phyloP scores from a whole-genome alignment of 495 filamentous ascomycete genomes.

The Entonaema liquescens region DNA sequence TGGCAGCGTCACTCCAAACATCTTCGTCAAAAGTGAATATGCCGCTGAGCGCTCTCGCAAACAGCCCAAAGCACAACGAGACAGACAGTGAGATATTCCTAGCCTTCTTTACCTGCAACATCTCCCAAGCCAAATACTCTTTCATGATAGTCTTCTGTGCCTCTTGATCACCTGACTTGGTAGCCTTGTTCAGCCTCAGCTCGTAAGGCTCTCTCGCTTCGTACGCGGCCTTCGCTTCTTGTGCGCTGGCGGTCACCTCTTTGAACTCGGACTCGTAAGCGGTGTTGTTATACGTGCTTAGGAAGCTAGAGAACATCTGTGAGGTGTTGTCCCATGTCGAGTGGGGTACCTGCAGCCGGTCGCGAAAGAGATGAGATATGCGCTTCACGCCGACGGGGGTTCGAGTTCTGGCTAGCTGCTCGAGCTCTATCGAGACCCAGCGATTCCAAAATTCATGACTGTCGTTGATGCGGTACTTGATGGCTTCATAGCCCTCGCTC shows the following conservation, averaged over 20 bases:
- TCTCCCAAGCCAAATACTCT: slow-evolving; percentile 88
- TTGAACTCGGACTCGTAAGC: slow-evolving; percentile 85
- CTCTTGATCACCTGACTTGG: slow-evolving; percentile 64
- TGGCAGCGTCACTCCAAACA: slow-evolving; percentile 83
- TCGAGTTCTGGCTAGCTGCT: slow-evolving; percentile 62
- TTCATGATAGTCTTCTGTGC: slow-evolving; percentile 66
- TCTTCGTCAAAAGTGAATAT: slow-evolving; percentile 72
- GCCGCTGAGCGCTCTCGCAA: slow-evolving; percentile 74
- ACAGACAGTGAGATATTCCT: slow-evolving; percentile 57
- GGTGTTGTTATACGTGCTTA: slow-evolving; percentile 76
- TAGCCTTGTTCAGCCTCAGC: slow-evolving; percentile 67
- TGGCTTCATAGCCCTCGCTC: slow-evolving; percentile 78
- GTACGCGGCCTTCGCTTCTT: slow-evolving; percentile 75
- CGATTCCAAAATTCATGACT: slow-evolving; percentile 91
- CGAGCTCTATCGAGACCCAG: slow-evolving; percentile 69
- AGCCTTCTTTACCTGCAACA: slow-evolving; percentile 63
- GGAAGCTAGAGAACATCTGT: slow-evolving; percentile 80
- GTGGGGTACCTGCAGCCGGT: slow-evolving; percentile 81
- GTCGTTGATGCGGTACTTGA: slow-evolving; percentile 81
- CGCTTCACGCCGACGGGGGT: slow-evolving; percentile 67
- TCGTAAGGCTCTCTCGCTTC: slow-evolving; percentile 75
- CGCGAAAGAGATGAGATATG: slow-evolving; percentile 73
- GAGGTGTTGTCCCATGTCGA: slow-evolving; percentile 86
- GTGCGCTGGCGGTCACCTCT: slow-evolving; percentile 68
- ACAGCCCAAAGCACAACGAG: slow-evolving; percentile 75